These are phyloP conservation scores for Lumnitzera littorea DNA, from an alignment of 345 rosid species.

Conservation along the genomic window DNA sequence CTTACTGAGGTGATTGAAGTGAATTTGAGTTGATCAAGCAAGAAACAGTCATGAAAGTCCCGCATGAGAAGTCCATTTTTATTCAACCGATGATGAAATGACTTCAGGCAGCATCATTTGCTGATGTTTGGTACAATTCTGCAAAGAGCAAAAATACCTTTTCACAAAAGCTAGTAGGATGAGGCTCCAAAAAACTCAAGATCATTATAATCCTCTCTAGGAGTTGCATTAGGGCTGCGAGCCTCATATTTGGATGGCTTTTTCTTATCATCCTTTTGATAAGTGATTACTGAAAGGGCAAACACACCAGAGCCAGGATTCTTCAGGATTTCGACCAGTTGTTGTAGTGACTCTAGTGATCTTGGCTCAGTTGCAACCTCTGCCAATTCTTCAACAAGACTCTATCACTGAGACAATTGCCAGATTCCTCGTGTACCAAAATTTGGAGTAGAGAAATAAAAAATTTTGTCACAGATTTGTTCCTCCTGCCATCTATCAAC, in stretches of 20 bases:
- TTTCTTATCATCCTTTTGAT: slow-evolving; percentile 58
- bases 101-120: slow-evolving; percentile 58
- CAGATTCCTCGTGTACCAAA: slow-evolving; percentile 64
- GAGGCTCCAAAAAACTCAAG: slow-evolving; percentile 52
- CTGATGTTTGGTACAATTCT: slow-evolving; percentile 70
- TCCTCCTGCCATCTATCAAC: slow-evolving; percentile 87
- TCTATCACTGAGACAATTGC: slow-evolving; percentile 69
- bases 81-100: slow-evolving; percentile 66
- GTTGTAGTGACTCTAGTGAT: slow-evolving; percentile 69
- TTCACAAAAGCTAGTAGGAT: slow-evolving; percentile 65
- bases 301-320: slow-evolving; percentile 47
- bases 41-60: slow-evolving; percentile 73
- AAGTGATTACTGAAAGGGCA: slow-evolving; percentile 32
- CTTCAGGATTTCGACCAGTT: slow-evolving; percentile 66
- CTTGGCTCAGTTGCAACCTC: slow-evolving; percentile 94
- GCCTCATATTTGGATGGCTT: slow-evolving; percentile 60
- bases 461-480: slow-evolving; percentile 82
- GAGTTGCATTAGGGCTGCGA: slow-evolving; percentile 23
- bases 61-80: slow-evolving; percentile 75
- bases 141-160: slow-evolving; percentile 68
- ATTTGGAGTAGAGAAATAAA: slow-evolving; percentile 79
- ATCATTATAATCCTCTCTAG: slow-evolving; percentile 46
- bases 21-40: slow-evolving; percentile 55
- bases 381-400: slow-evolving; percentile 81
- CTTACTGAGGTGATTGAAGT: slow-evolving; percentile 60